Percentiles rank a stretch among this genome's conserved stretches.
These are phyloP conservation scores for Fusarium sterilihyphosum DNA, from an alignment of 2,329 filamentous ascomycete genomes.

Conservation along the genomic window DNA sequence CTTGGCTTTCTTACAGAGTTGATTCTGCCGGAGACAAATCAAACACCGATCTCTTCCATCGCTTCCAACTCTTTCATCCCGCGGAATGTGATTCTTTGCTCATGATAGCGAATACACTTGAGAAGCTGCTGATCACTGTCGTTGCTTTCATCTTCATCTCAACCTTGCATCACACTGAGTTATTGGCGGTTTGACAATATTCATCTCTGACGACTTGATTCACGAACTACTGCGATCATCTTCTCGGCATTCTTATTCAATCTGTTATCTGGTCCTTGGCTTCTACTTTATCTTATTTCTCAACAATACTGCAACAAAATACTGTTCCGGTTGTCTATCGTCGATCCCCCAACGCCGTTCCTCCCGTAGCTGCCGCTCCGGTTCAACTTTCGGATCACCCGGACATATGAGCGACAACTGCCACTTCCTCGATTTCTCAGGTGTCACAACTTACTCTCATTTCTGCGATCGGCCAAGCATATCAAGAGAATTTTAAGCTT, in stretches of 20 bases:
- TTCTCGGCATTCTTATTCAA: background rate
- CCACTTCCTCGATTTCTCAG: constrained; percentile 9
- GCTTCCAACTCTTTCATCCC: background rate
- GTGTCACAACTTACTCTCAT: constrained; percentile 6
- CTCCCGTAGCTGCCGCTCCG: constrained; percentile 26
- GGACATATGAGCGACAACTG: constrained; percentile 17
- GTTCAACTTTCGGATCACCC: constrained; percentile 34
- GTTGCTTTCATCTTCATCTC: background rate
- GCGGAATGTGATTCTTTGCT: constrained; percentile 18
- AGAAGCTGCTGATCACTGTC: constrained; percentile 16
- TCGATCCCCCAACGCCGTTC: constrained; percentile 30
- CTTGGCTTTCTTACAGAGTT: background rate
- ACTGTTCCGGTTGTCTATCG: constrained; percentile 13
- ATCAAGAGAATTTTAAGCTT: constrained; percentile 21
- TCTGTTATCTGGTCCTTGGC: background rate
- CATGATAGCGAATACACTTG: background rate
- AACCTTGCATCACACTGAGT: constrained; percentile 11
- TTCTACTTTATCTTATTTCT: background rate
- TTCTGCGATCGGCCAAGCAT: constrained; percentile 1
- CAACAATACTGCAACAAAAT: background rate
- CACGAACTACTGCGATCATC: background rate
- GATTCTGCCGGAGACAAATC: background rate
- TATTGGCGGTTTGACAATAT: constrained; percentile 15
- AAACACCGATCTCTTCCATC: background rate
- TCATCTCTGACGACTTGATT: background rate